These are phyloP conservation scores for Oropetium thomaeum DNA, from an alignment of 176 grass and related monocot genomes.

Conservation along the genomic window DNA sequence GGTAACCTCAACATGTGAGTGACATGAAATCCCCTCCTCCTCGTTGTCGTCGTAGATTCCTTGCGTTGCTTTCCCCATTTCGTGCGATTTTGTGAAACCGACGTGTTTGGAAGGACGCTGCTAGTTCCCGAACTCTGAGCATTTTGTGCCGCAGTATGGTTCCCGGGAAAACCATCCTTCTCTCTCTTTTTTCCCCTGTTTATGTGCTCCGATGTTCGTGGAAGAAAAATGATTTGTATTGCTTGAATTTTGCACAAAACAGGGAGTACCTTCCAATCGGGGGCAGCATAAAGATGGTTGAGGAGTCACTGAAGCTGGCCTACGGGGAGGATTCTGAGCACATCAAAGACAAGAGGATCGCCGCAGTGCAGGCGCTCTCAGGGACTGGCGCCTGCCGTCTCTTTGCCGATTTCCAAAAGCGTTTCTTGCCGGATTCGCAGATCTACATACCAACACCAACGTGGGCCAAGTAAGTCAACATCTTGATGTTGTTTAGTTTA, in stretches of 20 bases:
- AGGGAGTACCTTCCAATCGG: conserved; percentile 98
- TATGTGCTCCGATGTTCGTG: background rate
- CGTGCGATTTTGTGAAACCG: background rate
- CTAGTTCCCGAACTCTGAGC: too few species aligned
- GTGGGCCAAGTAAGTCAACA: conserved; percentile 79
- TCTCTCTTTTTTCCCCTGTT: too few species aligned
- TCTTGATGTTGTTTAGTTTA: background rate
- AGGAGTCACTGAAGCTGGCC: conserved; percentile 82
- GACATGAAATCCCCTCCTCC: conserved; percentile 22
- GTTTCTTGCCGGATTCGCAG: conserved; percentile 82
- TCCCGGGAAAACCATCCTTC: background rate
- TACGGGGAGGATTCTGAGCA: conserved; percentile 80
- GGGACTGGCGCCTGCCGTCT: conserved; percentile 89
- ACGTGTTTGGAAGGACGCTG: background rate
- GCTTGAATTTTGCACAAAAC: background rate
- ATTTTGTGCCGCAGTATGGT: background rate
- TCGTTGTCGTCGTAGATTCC: background rate
- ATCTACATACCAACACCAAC: conserved; percentile 96
- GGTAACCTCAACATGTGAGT: conserved; percentile 93
- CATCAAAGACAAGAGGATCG: conserved; percentile 88
- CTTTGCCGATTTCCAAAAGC: conserved; percentile 95
- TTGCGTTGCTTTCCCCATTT: background rate
- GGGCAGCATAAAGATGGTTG: conserved; percentile 83
- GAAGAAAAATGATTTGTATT: background rate
- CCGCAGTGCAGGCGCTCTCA: conserved; percentile 83